Percentiles rank a stretch among this genome's conserved stretches.
These are phyloP conservation scores for Melianthus villosus DNA, from an alignment of 441 rosid genomes.

Conservation along the genomic window DNA sequence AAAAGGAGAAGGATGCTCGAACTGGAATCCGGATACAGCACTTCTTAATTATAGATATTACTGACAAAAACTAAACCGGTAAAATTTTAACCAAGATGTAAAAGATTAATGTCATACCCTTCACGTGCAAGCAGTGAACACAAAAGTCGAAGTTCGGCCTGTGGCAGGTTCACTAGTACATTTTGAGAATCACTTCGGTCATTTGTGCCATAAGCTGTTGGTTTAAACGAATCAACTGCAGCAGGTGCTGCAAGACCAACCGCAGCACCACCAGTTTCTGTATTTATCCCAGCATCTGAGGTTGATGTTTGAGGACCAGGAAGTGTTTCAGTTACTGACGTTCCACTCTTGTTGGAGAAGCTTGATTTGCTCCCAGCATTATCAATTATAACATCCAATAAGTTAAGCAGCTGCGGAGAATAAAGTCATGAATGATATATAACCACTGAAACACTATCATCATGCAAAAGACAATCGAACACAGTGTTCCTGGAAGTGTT, in stretches of 20 bases:
- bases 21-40: no score
- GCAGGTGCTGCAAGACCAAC: conserved; percentile 26
- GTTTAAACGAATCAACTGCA: conserved; percentile 24
- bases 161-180: conserved; percentile 62
- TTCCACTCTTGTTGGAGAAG: conserved; percentile 33
- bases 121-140: conserved; percentile 94
- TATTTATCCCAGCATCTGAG: conserved; percentile 25
- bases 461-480: no score
- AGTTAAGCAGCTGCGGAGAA: conserved; percentile 65
- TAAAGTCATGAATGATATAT: no score
- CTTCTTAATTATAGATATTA: no score
- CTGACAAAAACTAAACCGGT: no score
- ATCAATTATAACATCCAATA: conserved; percentile 76
- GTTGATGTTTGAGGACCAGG: conserved; percentile 23
- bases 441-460: no score
- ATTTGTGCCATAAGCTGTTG: conserved; percentile 26
- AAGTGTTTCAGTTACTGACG: conserved; percentile 29
- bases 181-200: conserved; percentile 41
- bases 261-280: conserved; percentile 25
- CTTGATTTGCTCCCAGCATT: conserved; percentile 50
- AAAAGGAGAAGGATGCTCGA: no score
- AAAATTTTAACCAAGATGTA: no score
- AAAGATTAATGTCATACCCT: conserved; percentile 38
- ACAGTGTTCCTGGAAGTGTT: no score
- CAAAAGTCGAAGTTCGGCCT: conserved; percentile 63